Percentiles rank a stretch among this genome's conserved stretches.
phyloP scores from a whole-genome alignment of 2,329 filamentous ascomycete genomes.

The Scleromitrula shiraiana region DNA sequence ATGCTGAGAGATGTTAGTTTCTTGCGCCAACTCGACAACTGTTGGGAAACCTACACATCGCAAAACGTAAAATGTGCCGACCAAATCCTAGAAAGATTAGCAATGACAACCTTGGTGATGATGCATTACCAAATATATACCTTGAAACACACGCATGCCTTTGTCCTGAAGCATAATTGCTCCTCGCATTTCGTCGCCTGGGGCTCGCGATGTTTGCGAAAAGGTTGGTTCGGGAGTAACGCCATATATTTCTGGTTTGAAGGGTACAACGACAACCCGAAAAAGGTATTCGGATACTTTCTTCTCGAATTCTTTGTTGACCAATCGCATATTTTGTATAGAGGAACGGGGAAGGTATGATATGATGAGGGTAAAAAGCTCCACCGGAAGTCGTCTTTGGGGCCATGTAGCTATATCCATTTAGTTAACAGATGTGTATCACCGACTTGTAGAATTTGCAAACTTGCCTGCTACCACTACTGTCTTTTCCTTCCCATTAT shows the following conservation, averaged over 20 bases:
- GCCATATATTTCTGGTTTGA: slow-evolving; percentile 55
- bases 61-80: slow-evolving; percentile 52
- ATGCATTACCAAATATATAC: slow-evolving; percentile 18
- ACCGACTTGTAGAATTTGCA: neutral
- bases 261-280: slow-evolving; percentile 55
- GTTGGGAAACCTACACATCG: slow-evolving; percentile 37
- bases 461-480: neutral
- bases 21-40: neutral
- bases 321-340: slow-evolving; percentile 52
- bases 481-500: slow-evolving; percentile 4
- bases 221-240: slow-evolving; percentile 34
- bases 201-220: neutral
- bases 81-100: slow-evolving; percentile 37
- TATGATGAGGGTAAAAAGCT: slow-evolving; percentile 53
- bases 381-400: slow-evolving; percentile 42
- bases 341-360: slow-evolving; percentile 47
- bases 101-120: neutral
- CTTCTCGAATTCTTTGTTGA: slow-evolving; percentile 49
- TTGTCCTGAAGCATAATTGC: slow-evolving; percentile 32
- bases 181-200: slow-evolving; percentile 10
- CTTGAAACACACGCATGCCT: slow-evolving; percentile 53
- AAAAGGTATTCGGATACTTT: slow-evolving; percentile 53
- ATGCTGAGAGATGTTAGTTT: slow-evolving; percentile 29
- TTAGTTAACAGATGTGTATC: neutral
- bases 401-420: slow-evolving; percentile 30